A percentile compares a stretch with the other conserved stretches of the same genome.
Evolutionary conservation across 768 basidiomycete species (phyloP).

Genomic region (Trametes meyenii): DNA sequence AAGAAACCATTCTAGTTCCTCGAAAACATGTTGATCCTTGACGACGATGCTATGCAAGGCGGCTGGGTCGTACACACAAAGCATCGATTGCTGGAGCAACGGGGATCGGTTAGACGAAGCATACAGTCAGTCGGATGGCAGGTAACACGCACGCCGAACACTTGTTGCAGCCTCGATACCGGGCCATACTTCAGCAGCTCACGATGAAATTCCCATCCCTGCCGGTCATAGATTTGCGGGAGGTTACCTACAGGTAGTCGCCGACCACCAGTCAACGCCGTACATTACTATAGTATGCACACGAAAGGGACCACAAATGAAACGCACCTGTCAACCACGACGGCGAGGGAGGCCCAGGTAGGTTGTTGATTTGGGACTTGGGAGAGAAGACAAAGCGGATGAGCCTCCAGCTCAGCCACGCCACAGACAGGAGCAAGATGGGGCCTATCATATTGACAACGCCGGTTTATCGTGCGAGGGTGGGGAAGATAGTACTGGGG

Average conservation of each 20-base stretch:
- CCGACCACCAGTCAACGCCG: neutral
- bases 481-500: too few relatives aligned
- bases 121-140: neutral
- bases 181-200: constrained; percentile 14
- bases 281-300: neutral
- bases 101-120: neutral
- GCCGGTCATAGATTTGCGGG: constrained; percentile 2
- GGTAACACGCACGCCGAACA: constrained; percentile 11
- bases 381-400: neutral
- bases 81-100: neutral
- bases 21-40: constrained; percentile 19
- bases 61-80: constrained; percentile 21
- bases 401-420: neutral
- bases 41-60: constrained; percentile 22
- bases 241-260: constrained; percentile 10
- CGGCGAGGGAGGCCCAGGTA: constrained; percentile 12
- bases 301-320: neutral
- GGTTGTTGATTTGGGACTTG: constrained; percentile 14
- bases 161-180: constrained; percentile 8
- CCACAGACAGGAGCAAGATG: neutral
- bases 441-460: neutral
- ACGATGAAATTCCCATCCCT: constrained; percentile 16
- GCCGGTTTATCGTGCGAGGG: too few relatives aligned
- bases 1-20: constrained; percentile 13
- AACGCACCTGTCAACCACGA: constrained; percentile 10